These are phyloP conservation scores for Carpinus viminea DNA, from an alignment of 306 rosid species.

Conservation along the genomic window DNA sequence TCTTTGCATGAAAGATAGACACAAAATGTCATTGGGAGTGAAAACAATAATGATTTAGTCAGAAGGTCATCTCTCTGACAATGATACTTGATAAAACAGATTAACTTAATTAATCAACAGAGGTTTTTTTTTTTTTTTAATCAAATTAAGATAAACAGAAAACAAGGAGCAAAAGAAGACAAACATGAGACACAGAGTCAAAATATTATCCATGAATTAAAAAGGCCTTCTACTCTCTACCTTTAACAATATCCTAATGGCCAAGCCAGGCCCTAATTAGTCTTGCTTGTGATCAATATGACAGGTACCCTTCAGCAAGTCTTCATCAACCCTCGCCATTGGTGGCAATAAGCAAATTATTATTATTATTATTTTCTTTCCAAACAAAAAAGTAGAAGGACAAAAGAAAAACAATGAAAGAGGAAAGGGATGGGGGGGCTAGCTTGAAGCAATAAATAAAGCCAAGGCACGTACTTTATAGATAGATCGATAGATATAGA, in stretches of 20 bases:
- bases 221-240: neutral
- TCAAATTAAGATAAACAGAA: too few relatives aligned
- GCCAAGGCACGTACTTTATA: neutral
- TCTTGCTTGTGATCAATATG: neutral
- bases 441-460: neutral
- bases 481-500: too few relatives aligned
- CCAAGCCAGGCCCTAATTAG: neutral
- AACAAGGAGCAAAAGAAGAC: too few relatives aligned
- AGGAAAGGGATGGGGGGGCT: neutral
- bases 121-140: too few relatives aligned
- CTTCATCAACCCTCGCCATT: neutral
- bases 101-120: too few relatives aligned
- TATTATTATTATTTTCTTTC: neutral
- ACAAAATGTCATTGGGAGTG: too few relatives aligned
- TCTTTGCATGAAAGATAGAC: too few relatives aligned
- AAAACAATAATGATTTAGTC: too few relatives aligned
- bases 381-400: slow-evolving; percentile 4
- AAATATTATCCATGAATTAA: neutral
- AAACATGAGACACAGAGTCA: neutral
- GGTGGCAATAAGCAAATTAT: neutral
- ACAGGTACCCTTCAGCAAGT: neutral
- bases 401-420: slow-evolving; percentile 6
- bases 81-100: too few relatives aligned
- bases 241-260: neutral
- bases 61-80: too few relatives aligned